Base-by-base conservation (phyloP, 2,329 filamentous ascomycete species). In the Aspergillus sp. region DNA sequence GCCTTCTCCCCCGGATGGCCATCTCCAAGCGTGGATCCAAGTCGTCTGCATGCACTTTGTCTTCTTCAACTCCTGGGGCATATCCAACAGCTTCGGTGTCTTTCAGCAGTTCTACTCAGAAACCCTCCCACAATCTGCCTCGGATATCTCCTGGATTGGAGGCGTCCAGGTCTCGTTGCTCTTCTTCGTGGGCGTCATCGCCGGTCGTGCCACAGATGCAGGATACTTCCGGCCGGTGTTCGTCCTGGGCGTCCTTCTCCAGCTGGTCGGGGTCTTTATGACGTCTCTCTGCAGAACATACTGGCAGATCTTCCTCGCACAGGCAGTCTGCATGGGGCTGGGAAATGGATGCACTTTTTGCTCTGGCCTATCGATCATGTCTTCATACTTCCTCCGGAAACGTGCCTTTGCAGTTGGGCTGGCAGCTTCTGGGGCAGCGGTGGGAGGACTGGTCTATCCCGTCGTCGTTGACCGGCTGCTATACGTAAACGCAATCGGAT, bases 281-380 rank as follows among this genome's bases (percentile, higher is more conserved):
- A 69, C 70, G 7, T 72, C 69, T 31, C 52, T 72, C 1, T 54
- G 62, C 7, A 67, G 51, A 0, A 47, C 51, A 29, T 77, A 75
- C 52, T 76, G 68, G 65, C 71, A 76, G 53, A 59, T 77, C 0
- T 63, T 77, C 26, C 65, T 77, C 3, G 53, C 70, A 0, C 73
- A 76, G 45, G 72, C 66, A 0, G 43, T 75, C 4, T 67, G 59
- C 33, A 57, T 61, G 34, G 74, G 69, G 3, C 39, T 74, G 5
- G 72, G 68, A 0, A 62, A 64, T 35, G 72, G 72, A 0, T 59
- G 65, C 9, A 43, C 70, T 5, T 74, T 73, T 37, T 65, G 62
- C 30, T 71, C 71, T 0, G 50, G 57, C 0, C 13, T 75, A 5
- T 51, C 66, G 1, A 35, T 74, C 1, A 47, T 71, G 3, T 62